Evolutionary conservation across 2,329 filamentous ascomycete species (phyloP).

Genomic region (Nannizziopsis barbatae): DNA sequence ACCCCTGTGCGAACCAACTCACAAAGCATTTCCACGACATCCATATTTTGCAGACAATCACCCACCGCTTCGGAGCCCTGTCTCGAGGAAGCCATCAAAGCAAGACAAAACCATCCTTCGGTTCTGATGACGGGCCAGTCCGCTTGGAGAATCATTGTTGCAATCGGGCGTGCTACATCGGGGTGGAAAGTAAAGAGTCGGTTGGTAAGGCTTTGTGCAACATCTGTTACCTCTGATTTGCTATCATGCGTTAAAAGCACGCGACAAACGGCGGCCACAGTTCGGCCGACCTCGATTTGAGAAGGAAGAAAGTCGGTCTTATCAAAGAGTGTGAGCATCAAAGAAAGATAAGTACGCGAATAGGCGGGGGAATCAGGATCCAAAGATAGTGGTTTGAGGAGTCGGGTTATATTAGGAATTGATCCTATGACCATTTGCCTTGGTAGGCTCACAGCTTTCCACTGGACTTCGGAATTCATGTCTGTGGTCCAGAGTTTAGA

Average conservation of each 20-base stretch:
- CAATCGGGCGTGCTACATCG: conserved; percentile 31
- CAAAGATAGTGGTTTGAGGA: conserved; percentile 26
- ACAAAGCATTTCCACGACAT: conserved; percentile 27
- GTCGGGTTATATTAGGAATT: conserved; percentile 27
- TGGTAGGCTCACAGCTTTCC: conserved; percentile 33
- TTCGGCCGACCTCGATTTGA: conserved; percentile 39
- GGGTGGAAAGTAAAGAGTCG: conserved; percentile 28
- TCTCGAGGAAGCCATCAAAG: conserved; percentile 33
- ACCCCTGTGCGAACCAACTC: conserved; percentile 21
- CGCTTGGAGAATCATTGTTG: conserved; percentile 36
- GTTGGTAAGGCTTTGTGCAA: conserved; percentile 20
- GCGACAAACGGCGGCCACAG: conserved; percentile 33
- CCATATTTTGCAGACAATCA: conserved; percentile 27
- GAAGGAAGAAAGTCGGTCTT: conserved; percentile 36
- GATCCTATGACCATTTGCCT: conserved; percentile 32
- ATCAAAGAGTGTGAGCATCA: conserved; percentile 33
- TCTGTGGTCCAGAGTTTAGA: conserved; percentile 33
- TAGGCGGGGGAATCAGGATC: conserved; percentile 23
- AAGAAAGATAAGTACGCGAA: conserved; percentile 30
- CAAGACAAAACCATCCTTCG: conserved; percentile 41
- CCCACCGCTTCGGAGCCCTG: conserved; percentile 26
- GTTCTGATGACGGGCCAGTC: conserved; percentile 40
- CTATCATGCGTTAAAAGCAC: conserved; percentile 10
- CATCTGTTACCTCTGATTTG: conserved; percentile 13
- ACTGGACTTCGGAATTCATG: conserved; percentile 36